A percentile compares a stretch with the other conserved stretches of the same genome.
These are phyloP conservation scores for Dryadomyces quercus-mongolicae DNA, from an alignment of 2,329 filamentous ascomycete genomes.

Conservation along the genomic window DNA sequence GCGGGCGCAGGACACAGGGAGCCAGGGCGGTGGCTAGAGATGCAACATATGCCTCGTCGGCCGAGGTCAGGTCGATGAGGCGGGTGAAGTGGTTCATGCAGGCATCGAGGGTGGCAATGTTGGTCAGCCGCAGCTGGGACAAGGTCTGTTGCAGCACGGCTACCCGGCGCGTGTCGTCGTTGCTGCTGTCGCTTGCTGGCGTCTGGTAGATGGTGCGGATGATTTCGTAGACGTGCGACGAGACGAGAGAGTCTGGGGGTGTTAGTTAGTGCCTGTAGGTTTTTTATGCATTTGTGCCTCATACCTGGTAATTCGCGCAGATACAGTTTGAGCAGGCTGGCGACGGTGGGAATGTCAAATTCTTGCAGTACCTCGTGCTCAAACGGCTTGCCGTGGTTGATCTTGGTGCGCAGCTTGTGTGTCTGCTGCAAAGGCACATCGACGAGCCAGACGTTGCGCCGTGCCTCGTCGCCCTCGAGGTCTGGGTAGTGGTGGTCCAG, in stretches of 20 bases:
- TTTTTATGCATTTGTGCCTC: constrained; percentile 16
- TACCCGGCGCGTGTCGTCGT: constrained; percentile 55
- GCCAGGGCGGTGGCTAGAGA: constrained; percentile 64
- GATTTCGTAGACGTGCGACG: constrained; percentile 96
- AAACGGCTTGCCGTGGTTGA: constrained; percentile 81
- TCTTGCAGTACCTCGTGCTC: constrained; percentile 66
- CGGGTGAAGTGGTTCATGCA: constrained; percentile 97
- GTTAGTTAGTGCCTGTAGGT: background rate
- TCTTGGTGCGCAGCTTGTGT: constrained; percentile 66
- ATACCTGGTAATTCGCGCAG: constrained; percentile 85
- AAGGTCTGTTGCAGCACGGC: constrained; percentile 92
- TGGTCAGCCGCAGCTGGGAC: constrained; percentile 85
- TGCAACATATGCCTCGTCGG: constrained; percentile 74
- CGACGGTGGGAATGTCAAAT: constrained; percentile 90
- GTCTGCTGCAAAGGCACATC: constrained; percentile 79
- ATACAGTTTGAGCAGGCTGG: constrained; percentile 86
- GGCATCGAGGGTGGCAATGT: constrained; percentile 96
- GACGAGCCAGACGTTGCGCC: constrained; percentile 85
- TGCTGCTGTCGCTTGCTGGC: constrained; percentile 61
- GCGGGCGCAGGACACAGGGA: constrained; percentile 78
- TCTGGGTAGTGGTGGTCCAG: constrained; percentile 96
- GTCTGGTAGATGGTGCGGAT: constrained; percentile 93
- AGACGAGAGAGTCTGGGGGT: constrained; percentile 82
- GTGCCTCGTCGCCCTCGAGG: constrained; percentile 87
- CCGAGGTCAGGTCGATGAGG: constrained; percentile 90